phyloP scores from a whole-genome alignment of 352 stramenopile genomes.

The Pythium insidiosum region DNA sequence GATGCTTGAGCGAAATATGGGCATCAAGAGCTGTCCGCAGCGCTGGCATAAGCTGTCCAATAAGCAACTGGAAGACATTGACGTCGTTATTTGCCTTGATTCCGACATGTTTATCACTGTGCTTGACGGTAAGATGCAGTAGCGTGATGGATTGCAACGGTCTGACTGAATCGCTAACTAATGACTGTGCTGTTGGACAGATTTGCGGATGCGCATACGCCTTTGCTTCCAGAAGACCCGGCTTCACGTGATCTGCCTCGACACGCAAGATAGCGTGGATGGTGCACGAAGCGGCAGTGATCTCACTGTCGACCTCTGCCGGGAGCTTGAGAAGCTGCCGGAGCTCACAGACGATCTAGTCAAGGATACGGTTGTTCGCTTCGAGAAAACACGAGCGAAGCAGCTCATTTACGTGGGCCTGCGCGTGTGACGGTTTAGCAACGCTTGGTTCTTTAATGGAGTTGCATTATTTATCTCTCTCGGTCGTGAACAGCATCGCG shows the following conservation, averaged over 20 bases:
- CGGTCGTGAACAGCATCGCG: no score
- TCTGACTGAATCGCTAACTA: neutral
- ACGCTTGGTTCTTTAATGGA: no score
- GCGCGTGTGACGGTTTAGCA: constrained; percentile 1
- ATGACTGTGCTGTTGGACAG: neutral
- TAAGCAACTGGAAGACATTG: constrained; percentile 26
- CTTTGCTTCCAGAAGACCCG: constrained; percentile 15
- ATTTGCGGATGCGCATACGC: constrained; percentile 13
- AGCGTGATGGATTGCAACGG: neutral
- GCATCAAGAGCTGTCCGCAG: constrained; percentile 34
- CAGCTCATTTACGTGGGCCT: constrained; percentile 19
- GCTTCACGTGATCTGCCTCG: constrained; percentile 47
- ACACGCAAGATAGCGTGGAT: constrained; percentile 36
- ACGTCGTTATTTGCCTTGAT: constrained; percentile 55
- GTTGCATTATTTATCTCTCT: no score
- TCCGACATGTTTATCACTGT: constrained; percentile 16
- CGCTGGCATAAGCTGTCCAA: constrained; percentile 32
- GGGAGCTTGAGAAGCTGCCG: constrained; percentile 8
- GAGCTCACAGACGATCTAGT: constrained; percentile 7
- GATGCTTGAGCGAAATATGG: constrained; percentile 46
- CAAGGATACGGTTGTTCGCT: constrained; percentile 10
- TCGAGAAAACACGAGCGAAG: constrained; percentile 11
- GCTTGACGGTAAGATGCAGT: constrained; percentile 9
- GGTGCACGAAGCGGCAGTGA: constrained; percentile 23
- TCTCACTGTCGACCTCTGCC: constrained; percentile 29